Evolutionary conservation across 441 rosid genomes (phyloP).

Genomic region (Dalechampia spathulata): DNA sequence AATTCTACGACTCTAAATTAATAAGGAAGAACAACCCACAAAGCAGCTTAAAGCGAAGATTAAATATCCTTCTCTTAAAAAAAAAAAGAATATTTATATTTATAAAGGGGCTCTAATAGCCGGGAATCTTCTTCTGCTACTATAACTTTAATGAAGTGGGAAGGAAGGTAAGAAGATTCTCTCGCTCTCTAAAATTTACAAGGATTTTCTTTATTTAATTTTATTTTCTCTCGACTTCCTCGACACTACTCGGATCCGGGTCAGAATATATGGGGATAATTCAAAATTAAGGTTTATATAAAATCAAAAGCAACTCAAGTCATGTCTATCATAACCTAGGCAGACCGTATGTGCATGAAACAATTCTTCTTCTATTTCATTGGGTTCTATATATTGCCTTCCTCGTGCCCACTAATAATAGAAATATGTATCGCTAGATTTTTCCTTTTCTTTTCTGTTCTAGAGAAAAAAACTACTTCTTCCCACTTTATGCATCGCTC

Average conservation of each 20-base stretch:
- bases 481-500: too few relatives aligned
- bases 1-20: conserved; percentile 69
- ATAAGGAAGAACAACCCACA: conserved; percentile 42
- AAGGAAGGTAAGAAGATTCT: conserved; percentile 81
- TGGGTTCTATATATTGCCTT: neutral
- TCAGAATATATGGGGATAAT: conserved; percentile 3
- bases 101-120: conserved; percentile 38
- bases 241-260: conserved; percentile 8
- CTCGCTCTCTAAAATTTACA: conserved; percentile 25
- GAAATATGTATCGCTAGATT: too few relatives aligned
- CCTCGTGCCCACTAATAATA: neutral
- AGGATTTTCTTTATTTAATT: neutral
- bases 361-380: neutral
- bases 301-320: neutral
- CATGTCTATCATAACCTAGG: neutral
- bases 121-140: conserved; percentile 77
- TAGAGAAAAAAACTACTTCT: too few relatives aligned
- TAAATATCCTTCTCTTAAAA: conserved; percentile 18
- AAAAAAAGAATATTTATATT: too few relatives aligned
- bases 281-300: conserved; percentile 6
- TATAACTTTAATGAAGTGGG: conserved; percentile 74
- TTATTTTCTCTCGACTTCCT: neutral
- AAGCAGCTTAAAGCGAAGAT: conserved; percentile 31
- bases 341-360: neutral
- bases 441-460: too few relatives aligned